Conservation (phyloP, 75 land plant genomes). For the Cupressus sempervirens region DNA sequence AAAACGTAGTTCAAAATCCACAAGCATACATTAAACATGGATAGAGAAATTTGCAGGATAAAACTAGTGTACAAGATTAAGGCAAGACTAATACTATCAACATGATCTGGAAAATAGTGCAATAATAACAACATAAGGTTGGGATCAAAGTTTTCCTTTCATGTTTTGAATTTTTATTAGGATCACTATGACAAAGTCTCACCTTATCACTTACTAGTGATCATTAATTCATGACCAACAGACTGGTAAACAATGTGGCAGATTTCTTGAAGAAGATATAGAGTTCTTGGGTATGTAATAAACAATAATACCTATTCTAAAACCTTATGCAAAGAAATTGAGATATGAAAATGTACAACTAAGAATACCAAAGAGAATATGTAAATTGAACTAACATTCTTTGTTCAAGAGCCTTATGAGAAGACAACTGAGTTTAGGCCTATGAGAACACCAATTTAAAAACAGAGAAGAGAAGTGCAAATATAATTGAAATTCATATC, state of each 20-base stretch:
- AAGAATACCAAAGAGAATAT: too few relatives aligned
- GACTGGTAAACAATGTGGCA: background rate
- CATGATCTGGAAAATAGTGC: background rate
- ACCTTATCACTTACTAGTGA: background rate
- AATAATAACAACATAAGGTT: conserved; percentile 13
- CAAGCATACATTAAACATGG: too few relatives aligned
- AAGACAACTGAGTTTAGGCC: background rate
- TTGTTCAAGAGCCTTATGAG: too few relatives aligned
- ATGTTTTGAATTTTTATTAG: conserved; percentile 9
- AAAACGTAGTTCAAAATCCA: too few relatives aligned
- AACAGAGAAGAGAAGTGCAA: background rate
- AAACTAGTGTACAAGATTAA: too few relatives aligned
- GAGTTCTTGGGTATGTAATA: background rate
- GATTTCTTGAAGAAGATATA: background rate
- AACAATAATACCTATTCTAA: too few relatives aligned
- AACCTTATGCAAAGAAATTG: too few relatives aligned
- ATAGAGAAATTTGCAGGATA: too few relatives aligned
- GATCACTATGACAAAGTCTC: background rate
- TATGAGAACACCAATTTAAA: background rate
- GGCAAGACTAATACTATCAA: conserved; percentile 7
- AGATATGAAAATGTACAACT: background rate
- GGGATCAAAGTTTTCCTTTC: conserved; percentile 12
- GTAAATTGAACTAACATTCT: too few relatives aligned
- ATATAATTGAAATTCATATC: background rate
- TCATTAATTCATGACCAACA: background rate